Conservation (phyloP, 1,284 basidiomycete species). For the Microbotryomycetes sp. region DNA sequence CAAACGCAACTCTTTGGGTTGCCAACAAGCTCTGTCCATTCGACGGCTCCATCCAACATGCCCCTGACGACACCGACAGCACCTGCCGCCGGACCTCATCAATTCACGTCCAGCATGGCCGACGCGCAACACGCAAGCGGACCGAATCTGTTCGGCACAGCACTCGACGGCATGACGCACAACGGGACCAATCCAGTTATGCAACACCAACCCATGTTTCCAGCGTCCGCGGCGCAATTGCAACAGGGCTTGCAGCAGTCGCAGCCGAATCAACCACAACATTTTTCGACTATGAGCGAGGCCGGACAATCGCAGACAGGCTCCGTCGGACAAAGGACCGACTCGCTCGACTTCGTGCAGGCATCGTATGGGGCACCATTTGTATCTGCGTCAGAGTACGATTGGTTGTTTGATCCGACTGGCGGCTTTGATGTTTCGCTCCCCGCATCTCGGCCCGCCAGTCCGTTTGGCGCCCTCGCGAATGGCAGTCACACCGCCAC, state of each 20-base stretch:
- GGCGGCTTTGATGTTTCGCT: conserved; percentile 25
- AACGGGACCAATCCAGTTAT: not conserved
- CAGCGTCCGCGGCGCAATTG: not conserved
- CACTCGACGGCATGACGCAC: not conserved
- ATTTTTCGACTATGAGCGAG: not conserved
- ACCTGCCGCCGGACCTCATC: not conserved
- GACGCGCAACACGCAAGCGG: not conserved
- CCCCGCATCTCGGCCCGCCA: conserved; percentile 20
- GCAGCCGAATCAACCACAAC: not conserved
- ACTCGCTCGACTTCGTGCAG: conserved; percentile 27
- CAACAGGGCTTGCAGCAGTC: not conserved
- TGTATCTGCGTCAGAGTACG: conserved; percentile 25
- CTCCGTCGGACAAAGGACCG: conserved; percentile 7
- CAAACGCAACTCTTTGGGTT: not conserved
- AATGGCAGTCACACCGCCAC: not conserved
- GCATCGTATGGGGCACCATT: conserved; percentile 30
- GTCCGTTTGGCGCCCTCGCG: not conserved
- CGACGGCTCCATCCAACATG: not conserved
- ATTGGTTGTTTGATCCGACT: conserved; percentile 30
- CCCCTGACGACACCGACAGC: not conserved
- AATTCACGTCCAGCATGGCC: not conserved
- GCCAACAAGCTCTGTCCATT: not conserved
- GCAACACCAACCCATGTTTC: not conserved
- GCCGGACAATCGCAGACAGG: conserved; percentile 4
- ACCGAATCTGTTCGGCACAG: not conserved